Conservation (phyloP, 768 basidiomycete genomes). For the Gelatoporia subvermispora region DNA sequence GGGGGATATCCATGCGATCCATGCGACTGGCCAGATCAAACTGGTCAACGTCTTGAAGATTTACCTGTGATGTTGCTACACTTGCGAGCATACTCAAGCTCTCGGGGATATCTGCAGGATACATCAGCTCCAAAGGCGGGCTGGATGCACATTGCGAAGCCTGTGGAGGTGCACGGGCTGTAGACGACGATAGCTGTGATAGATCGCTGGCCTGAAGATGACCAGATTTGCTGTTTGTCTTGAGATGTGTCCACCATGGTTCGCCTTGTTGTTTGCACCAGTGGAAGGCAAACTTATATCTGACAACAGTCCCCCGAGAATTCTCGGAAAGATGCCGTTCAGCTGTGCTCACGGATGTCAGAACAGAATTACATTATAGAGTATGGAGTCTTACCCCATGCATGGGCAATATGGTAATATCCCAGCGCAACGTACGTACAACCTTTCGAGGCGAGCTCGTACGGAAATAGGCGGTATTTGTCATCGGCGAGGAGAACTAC, state of each 20-base stretch:
- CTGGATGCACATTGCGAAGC: too few species aligned
- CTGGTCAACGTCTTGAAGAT: too few species aligned
- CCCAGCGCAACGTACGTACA: constrained; percentile 59
- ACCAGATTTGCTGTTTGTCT: constrained; percentile 1
- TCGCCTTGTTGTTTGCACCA: constrained; percentile 72
- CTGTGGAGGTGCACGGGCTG: too few species aligned
- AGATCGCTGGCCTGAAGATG: too few species aligned
- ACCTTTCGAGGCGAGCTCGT: constrained; percentile 46
- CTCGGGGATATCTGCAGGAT: too few species aligned
- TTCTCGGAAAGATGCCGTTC: constrained; percentile 54
- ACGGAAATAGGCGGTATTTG: constrained; percentile 70
- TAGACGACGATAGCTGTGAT: too few species aligned
- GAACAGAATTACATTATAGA: constrained; percentile 6
- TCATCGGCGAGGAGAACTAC: constrained; percentile 71
- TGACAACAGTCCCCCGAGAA: constrained; percentile 48
- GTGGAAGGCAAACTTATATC: constrained; percentile 81
- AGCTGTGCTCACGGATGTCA: constrained; percentile 34
- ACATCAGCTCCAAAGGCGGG: too few species aligned
- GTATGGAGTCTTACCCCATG: constrained; percentile 60
- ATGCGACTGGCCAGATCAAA: too few species aligned
- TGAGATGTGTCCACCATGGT: constrained; percentile 42
- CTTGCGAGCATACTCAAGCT: background rate
- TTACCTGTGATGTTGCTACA: background rate
- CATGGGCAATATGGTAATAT: constrained; percentile 66
- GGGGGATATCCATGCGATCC: background rate